A percentile compares a stretch with the other conserved stretches of the same genome.
Evolutionary conservation across 441 rosid species (phyloP).

Genomic region (Rhodomyrtus psidioides): DNA sequence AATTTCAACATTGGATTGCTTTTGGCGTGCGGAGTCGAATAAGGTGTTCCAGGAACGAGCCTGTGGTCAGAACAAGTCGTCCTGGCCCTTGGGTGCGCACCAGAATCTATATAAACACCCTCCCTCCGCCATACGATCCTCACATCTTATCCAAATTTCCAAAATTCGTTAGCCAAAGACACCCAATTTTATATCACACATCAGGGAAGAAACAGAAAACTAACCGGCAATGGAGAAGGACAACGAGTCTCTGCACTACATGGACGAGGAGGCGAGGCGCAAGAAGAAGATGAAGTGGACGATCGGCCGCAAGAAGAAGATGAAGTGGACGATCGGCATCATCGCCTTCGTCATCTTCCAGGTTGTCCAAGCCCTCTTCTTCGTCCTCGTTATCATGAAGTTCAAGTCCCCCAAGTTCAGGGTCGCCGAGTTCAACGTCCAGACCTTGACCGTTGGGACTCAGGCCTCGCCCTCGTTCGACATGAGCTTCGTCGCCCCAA

Average conservation of each 20-base stretch:
- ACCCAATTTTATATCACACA: neutral
- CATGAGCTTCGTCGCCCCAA: neutral
- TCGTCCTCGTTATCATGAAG: slow-evolving; percentile 1
- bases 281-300: slow-evolving; percentile 1
- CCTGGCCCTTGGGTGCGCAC: neutral
- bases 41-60: neutral
- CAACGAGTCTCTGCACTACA: neutral
- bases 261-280: neutral
- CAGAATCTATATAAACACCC: neutral
- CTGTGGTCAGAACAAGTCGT: neutral
- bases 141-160: neutral
- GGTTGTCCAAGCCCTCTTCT: neutral
- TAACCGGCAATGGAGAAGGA: neutral
- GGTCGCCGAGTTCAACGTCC: neutral
- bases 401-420: neutral
- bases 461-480: slow-evolving; percentile 1
- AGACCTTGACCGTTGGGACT: neutral
- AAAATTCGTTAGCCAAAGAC: neutral
- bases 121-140: neutral
- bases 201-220: neutral
- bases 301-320: neutral
- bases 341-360: neutral
- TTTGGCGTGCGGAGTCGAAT: neutral
- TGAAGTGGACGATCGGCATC: neutral
- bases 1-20: neutral